A percentile compares a stretch with the other conserved stretches of the same genome.
Conservation (phyloP, 805 yeast species). For the Cyberlindnera sargentensis region DNA sequence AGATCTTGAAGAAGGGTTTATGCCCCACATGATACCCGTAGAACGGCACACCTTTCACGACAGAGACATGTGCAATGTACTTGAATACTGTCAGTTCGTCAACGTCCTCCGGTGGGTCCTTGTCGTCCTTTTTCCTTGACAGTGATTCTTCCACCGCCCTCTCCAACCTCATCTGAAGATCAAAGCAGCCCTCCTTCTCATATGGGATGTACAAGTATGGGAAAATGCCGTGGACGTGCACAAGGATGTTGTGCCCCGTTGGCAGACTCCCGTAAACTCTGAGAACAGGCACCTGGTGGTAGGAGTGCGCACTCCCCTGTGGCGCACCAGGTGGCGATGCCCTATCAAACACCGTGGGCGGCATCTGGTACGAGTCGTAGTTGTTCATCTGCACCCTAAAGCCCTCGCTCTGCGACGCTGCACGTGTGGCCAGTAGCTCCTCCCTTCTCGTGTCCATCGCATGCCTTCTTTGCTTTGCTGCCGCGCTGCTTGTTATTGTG, state of each 20-base stretch:
- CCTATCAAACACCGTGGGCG: constrained; percentile 49
- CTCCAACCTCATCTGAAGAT: constrained; percentile 41
- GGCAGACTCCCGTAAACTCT: constrained; percentile 69
- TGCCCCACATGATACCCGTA: constrained; percentile 77
- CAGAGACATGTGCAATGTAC: constrained; percentile 50
- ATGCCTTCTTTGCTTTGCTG: not conserved
- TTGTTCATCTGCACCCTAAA: constrained; percentile 48
- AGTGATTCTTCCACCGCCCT: constrained; percentile 33
- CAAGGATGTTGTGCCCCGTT: constrained; percentile 49
- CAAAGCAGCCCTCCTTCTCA: constrained; percentile 37
- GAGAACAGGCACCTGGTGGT: constrained; percentile 60
- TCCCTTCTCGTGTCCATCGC: constrained; percentile 3
- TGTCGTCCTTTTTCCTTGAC: constrained; percentile 13
- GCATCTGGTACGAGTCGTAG: constrained; percentile 58
- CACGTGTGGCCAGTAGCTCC: constrained; percentile 10
- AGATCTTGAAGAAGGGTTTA: constrained; percentile 59
- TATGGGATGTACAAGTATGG: constrained; percentile 76
- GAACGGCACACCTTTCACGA: constrained; percentile 72
- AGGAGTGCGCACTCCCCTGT: constrained; percentile 17
- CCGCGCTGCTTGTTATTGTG: too few species aligned
- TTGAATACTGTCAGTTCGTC: constrained; percentile 20
- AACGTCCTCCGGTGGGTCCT: not conserved
- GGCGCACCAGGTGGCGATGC: constrained; percentile 18
- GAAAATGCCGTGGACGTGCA: constrained; percentile 77
- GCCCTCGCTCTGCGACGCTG: constrained; percentile 3